These are phyloP conservation scores for Bacidia gigantensis DNA, from an alignment of 495 filamentous ascomycete species.

Conservation along the genomic window DNA sequence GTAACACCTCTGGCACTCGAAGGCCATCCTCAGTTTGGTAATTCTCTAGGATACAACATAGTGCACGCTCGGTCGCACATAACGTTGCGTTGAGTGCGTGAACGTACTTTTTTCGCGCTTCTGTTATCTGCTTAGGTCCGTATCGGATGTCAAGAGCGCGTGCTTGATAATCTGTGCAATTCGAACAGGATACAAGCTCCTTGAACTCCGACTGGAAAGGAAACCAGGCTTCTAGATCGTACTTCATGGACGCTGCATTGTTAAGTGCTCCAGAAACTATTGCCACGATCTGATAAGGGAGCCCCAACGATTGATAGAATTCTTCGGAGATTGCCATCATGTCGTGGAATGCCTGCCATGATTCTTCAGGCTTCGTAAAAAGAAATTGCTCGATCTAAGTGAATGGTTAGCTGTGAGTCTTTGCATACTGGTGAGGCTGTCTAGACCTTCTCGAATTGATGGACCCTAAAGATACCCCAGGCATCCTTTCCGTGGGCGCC, in stretches of 20 bases:
- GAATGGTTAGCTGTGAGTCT: background rate
- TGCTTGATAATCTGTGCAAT: conserved; percentile 92
- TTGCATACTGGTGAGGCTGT: conserved; percentile 4
- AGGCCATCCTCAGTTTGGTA: conserved; percentile 87
- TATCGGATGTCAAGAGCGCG: conserved; percentile 76
- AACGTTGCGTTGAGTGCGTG: conserved; percentile 88
- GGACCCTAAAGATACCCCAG: conserved; percentile 96
- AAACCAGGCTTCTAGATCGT: conserved; percentile 95
- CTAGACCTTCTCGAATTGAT: conserved; percentile 88
- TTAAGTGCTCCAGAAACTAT: conserved; percentile 94
- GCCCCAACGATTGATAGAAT: conserved; percentile 78
- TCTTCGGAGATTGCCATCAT: conserved; percentile 88
- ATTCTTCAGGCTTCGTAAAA: conserved; percentile 84
- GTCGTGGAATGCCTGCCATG: conserved; percentile 81
- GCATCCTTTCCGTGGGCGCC: conserved; percentile 87
- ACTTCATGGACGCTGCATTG: conserved; percentile 89
- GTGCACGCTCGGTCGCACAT: conserved; percentile 81
- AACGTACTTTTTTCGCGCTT: conserved; percentile 79
- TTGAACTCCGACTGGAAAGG: conserved; percentile 95
- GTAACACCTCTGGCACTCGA: conserved; percentile 69
- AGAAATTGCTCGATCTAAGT: conserved; percentile 79
- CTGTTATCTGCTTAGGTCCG: conserved; percentile 64
- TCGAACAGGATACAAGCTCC: conserved; percentile 88
- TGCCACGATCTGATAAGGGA: conserved; percentile 80
- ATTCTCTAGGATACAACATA: conserved; percentile 94